phyloP scores from a whole-genome alignment of 257 asterid species.

The Lavandula angustifolia region DNA sequence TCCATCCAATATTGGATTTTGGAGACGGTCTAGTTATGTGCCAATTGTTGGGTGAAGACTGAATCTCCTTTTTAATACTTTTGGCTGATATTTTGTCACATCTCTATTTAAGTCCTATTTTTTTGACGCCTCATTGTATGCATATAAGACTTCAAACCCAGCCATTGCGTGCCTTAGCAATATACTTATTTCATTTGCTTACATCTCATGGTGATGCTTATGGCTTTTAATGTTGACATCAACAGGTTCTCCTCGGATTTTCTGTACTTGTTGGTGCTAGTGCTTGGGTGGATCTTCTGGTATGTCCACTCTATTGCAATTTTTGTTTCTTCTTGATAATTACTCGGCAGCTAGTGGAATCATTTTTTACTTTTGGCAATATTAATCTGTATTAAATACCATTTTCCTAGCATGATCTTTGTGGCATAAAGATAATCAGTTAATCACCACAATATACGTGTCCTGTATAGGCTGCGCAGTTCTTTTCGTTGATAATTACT shows the following conservation, averaged over 20 bases:
- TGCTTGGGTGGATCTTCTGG: slow-evolving; percentile 99
- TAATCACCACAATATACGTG: background rate
- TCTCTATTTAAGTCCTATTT: background rate
- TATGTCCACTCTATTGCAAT: slow-evolving; percentile 35
- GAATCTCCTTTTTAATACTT: no score
- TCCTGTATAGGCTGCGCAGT: background rate
- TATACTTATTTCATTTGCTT: slow-evolving; percentile 9
- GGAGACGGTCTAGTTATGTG: slow-evolving; percentile 8
- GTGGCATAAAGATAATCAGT: background rate
- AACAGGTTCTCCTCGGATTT: slow-evolving; percentile 93
- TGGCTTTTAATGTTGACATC: slow-evolving; percentile 9
- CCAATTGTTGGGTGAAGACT: background rate
- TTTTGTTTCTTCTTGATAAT: slow-evolving; percentile 11
- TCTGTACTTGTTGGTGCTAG: slow-evolving; percentile 98
- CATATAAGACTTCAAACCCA: background rate
- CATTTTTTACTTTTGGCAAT: background rate
- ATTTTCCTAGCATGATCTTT: background rate
- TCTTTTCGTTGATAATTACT: slow-evolving; percentile 8
- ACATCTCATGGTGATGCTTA: slow-evolving; percentile 12
- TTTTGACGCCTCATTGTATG: background rate
- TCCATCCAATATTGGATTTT: slow-evolving; percentile 2
- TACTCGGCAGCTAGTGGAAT: slow-evolving; percentile 5
- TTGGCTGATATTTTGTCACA: background rate
- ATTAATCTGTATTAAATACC: slow-evolving; percentile 5
- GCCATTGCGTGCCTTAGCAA: slow-evolving; percentile 11